Evolutionary conservation across 2,329 filamentous ascomycete species (phyloP).

Genomic region (Clonostachys sp.): DNA sequence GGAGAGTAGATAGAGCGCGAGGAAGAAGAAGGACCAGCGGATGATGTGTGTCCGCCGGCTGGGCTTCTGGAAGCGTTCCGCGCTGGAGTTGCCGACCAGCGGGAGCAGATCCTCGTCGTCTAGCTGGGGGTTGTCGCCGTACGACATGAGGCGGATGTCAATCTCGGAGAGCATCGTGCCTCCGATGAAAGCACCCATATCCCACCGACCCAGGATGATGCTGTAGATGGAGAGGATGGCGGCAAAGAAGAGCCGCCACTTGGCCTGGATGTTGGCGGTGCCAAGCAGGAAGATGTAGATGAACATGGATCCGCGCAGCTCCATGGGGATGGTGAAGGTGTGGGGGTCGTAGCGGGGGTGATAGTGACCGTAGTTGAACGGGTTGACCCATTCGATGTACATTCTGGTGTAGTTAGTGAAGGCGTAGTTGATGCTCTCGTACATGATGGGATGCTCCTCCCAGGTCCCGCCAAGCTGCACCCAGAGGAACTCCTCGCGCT

Average conservation of each 20-base stretch:
- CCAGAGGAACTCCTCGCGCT: conserved; percentile 10
- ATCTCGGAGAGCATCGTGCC: conserved; percentile 28
- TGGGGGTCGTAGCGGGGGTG: conserved; percentile 34
- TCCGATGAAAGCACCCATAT: conserved; percentile 31
- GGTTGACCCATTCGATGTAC: conserved; percentile 33
- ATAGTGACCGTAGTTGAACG: conserved; percentile 31
- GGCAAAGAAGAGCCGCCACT: conserved; percentile 22
- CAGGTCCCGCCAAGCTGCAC: conserved; percentile 31
- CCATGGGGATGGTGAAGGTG: conserved; percentile 34
- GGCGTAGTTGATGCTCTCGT: conserved; percentile 28
- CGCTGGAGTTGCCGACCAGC: neutral
- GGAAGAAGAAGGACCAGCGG: conserved; percentile 19
- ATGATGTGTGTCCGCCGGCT: conserved; percentile 5
- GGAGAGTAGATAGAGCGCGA: conserved; percentile 30
- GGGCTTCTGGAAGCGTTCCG: conserved; percentile 1
- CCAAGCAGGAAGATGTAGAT: conserved; percentile 32
- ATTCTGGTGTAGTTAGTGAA: conserved; percentile 28
- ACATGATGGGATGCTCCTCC: conserved; percentile 33
- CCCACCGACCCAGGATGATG: conserved; percentile 27
- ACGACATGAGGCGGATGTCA: conserved; percentile 19
- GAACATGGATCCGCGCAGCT: conserved; percentile 32
- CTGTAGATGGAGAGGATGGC: conserved; percentile 23
- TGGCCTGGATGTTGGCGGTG: conserved; percentile 25
- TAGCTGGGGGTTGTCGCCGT: neutral
- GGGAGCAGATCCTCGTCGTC: conserved; percentile 7